Evolutionary conservation across 164 flowering plant genomes (phyloP).

Genomic region (Macadamia tetraphylla): DNA sequence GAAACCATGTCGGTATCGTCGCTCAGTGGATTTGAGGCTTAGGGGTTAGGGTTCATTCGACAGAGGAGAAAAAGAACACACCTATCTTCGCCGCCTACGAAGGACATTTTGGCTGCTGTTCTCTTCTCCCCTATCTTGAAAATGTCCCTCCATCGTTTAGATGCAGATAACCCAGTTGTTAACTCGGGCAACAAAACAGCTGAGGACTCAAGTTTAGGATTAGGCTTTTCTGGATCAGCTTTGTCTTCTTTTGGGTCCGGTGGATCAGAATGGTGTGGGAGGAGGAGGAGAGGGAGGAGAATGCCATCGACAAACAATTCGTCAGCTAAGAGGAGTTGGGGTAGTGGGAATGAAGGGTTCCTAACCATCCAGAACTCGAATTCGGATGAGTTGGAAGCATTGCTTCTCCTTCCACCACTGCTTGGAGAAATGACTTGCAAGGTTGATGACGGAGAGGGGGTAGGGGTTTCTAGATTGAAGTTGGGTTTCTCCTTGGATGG

Average conservation of each 20-base stretch:
- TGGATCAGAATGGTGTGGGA: slow-evolving; percentile 17
- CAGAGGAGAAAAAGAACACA: no score
- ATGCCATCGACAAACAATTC: slow-evolving; percentile 75
- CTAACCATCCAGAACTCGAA: neutral
- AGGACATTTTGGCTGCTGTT: neutral
- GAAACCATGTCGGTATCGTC: no score
- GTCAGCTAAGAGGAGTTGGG: slow-evolving; percentile 66
- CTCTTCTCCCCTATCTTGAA: slow-evolving; percentile 42
- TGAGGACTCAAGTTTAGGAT: neutral
- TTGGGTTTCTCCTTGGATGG: neutral
- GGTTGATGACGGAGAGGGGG: neutral
- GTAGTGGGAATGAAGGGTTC: slow-evolving; percentile 30
- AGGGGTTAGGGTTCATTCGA: no score
- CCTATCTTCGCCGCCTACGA: slow-evolving; percentile 27
- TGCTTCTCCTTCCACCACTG: neutral
- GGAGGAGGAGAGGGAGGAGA: slow-evolving; percentile 63
- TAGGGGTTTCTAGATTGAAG: neutral
- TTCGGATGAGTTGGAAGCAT: neutral
- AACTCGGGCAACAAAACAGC: slow-evolving; percentile 17
- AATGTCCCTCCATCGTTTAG: slow-evolving; percentile 76
- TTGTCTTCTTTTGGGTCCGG: slow-evolving; percentile 7
- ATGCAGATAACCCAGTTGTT: slow-evolving; percentile 20
- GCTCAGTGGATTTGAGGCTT: no score
- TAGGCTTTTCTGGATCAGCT: slow-evolving; percentile 2
- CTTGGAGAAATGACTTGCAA: neutral